phyloP scores from a whole-genome alignment of 148 eudicot genomes.

The Heliosperma pusillum region DNA sequence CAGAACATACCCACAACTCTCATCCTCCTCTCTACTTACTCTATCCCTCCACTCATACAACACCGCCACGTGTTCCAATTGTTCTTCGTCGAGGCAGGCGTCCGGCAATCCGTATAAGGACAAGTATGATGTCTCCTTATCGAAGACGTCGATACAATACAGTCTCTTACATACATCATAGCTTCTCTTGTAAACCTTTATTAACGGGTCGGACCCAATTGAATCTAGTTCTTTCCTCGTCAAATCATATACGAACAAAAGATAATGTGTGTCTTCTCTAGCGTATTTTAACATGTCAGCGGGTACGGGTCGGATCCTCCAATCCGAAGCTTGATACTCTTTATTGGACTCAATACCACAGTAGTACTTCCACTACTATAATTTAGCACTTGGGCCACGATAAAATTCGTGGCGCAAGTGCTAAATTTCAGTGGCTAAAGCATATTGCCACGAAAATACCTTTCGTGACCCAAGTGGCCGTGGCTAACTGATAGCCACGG shows the following conservation, averaged over 20 bases:
- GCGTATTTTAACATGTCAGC: slow-evolving; percentile 12
- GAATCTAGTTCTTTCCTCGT: neutral
- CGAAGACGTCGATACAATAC: slow-evolving; percentile 4
- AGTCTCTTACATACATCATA: neutral
- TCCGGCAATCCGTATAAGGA: neutral
- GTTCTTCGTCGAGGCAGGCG: neutral
- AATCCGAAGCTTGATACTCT: neutral
- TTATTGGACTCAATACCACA: too few relatives aligned
- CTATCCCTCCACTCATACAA: slow-evolving; percentile 14
- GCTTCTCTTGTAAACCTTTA: neutral
- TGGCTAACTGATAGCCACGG: too few relatives aligned
- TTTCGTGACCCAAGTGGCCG: too few relatives aligned
- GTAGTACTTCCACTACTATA: too few relatives aligned
- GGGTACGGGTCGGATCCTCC: slow-evolving; percentile 16
- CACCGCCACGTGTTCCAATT: neutral
- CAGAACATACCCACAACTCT: slow-evolving; percentile 16
- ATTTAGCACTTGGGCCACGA: too few relatives aligned
- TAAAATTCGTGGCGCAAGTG: too few relatives aligned
- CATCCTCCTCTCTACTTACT: slow-evolving; percentile 17
- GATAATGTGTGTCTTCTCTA: slow-evolving; percentile 11
- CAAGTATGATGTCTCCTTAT: neutral
- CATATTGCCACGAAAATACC: too few relatives aligned
- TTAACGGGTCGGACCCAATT: neutral
- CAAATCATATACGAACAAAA: neutral
- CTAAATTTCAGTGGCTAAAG: too few relatives aligned